Base-by-base conservation (phyloP, 2,329 filamentous ascomycete genomes). In the Sarocladiaceae sp. region DNA sequence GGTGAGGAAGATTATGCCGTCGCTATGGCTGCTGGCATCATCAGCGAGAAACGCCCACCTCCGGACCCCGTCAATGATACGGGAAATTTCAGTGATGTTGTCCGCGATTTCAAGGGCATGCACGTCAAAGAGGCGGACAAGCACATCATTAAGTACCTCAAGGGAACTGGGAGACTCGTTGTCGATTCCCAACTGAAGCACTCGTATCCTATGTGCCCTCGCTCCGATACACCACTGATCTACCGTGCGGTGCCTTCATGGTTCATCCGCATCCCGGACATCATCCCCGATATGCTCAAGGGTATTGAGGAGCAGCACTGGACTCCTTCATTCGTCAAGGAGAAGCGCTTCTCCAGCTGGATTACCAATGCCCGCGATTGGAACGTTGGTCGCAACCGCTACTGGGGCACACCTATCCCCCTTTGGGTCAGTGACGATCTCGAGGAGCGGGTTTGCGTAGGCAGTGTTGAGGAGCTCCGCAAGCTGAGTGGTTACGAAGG, bases 1-100 rank as follows among this genome's bases (percentile, higher is more conserved):
- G 93, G 93, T 80, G 90, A 97, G 71, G 93, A 97, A 58, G 93
- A 97, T 85, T 97, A 96, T 75, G 86, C 86, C 58, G 83, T 94
- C 54, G 89, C 88, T 8, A 69, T 91, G 55, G 84, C 86, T 53
- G 76, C 83, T 42, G 92, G 90, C 37, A 80, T 96, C 60, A 87
- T 97, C 64, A 87, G 71, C 56, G 87, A 91, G 58, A 80, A 82
- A 54, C 84, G 89, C 51, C 77, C 84, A 31, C 90, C 93, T n/a
- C 91, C 92, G 1, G 93, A 95, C 64, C 93, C 93, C 1, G 86
- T 97, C n/a, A 87, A 95, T 62, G 88, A 93, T 50, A 82, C 80
- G 28, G 93, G 90, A 36, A 79, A 83, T 61, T 97, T 93, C 69
- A 93, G 87, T 1, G 75, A 78, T 8, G 83, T 88, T 61, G 84